Evolutionary conservation across 140 eudicot genomes (phyloP).

Genomic region (Erigeron philadelphicus): DNA sequence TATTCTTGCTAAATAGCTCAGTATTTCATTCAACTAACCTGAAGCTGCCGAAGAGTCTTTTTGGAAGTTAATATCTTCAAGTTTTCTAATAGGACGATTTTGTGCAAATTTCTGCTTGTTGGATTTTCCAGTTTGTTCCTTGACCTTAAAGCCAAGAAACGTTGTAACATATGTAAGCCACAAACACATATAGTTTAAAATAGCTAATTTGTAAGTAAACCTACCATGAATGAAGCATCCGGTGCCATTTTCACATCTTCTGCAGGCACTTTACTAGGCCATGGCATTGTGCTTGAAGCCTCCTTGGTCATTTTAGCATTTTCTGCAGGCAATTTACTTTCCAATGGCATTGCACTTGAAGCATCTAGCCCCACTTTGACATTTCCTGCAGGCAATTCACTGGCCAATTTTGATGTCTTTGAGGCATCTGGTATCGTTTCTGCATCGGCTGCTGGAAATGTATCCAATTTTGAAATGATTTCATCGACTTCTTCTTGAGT

Average conservation of each 20-base stretch:
- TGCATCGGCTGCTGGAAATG: constrained; percentile 21
- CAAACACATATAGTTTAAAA: not conserved
- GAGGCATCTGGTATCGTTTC: constrained; percentile 29
- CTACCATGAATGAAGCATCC: constrained; percentile 46
- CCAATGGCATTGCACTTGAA: constrained; percentile 11
- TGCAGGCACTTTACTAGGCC: constrained; percentile 21
- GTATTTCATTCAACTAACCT: constrained; percentile 37
- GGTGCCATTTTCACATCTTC: constrained; percentile 27
- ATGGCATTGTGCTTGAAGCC: constrained; percentile 11
- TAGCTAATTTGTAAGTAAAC: constrained; percentile 4
- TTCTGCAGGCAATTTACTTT: constrained; percentile 20
- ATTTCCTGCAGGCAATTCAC: constrained; percentile 16
- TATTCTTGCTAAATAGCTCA: not conserved
- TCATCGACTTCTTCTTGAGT: constrained; percentile 27
- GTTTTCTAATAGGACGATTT: constrained; percentile 32
- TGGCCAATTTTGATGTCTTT: constrained; percentile 5
- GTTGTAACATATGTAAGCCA: not conserved
- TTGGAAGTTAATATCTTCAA: constrained; percentile 35
- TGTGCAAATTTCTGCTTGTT: constrained; percentile 25
- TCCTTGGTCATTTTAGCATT: constrained; percentile 5
- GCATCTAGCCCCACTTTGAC: constrained; percentile 13
- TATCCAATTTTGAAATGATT: constrained; percentile 23
- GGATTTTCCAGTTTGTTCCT: constrained; percentile 25
- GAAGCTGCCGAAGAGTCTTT: constrained; percentile 39
- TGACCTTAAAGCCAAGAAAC: constrained; percentile 32